Conservation (phyloP, 2,329 filamentous ascomycete genomes). For the Coniochaeta sp. region DNA sequence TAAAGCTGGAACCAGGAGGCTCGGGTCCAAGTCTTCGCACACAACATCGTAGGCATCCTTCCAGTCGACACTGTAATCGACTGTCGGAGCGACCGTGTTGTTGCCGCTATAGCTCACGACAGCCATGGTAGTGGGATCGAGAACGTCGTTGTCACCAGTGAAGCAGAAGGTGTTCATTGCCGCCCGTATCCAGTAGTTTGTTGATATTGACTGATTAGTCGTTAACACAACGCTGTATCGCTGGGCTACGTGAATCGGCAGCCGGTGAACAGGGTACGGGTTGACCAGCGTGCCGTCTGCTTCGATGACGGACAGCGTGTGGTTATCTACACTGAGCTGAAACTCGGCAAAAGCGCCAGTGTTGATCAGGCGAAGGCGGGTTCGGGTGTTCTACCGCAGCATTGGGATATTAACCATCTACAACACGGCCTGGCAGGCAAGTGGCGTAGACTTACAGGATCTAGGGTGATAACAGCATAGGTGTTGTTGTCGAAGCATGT, state of each 20-base stretch:
- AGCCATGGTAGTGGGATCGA: conserved; percentile 38
- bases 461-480: neutral
- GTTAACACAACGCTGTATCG: conserved; percentile 61
- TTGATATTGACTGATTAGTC: conserved; percentile 41
- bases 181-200: conserved; percentile 56
- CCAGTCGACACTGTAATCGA: conserved; percentile 10
- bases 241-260: conserved; percentile 64
- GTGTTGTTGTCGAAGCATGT: neutral
- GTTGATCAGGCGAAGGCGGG: conserved; percentile 59
- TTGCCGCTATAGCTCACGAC: conserved; percentile 35
- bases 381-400: neutral
- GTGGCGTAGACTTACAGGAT: neutral
- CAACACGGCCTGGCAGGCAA: neutral
- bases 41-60: conserved; percentile 22
- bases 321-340: conserved; percentile 63
- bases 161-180: conserved; percentile 55
- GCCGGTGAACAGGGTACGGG: conserved; percentile 47
- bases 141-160: conserved; percentile 35
- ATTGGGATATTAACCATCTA: neutral
- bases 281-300: conserved; percentile 63
- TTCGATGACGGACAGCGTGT: conserved; percentile 51
- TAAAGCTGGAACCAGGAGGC: conserved; percentile 44
- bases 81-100: neutral
- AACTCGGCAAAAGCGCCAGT: conserved; percentile 66
- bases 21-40: conserved; percentile 43